Percentiles rank a stretch among this genome's conserved stretches.
These are phyloP conservation scores for Paraphoma sp. DNA, from an alignment of 2,329 filamentous ascomycete species.

Conservation along the genomic window DNA sequence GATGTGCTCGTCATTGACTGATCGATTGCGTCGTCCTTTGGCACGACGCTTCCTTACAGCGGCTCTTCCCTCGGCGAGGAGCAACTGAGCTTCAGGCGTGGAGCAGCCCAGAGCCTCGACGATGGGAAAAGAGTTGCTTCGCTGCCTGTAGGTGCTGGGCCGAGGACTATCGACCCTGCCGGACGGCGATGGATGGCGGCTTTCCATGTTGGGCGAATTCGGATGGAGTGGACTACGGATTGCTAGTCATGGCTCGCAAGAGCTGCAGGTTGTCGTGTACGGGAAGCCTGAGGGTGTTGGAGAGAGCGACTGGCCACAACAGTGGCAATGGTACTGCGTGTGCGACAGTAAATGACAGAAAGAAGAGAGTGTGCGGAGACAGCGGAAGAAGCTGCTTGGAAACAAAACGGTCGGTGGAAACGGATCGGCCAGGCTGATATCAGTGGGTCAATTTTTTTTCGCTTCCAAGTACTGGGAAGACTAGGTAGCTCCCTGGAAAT, in stretches of 20 bases:
- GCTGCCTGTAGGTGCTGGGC: slow-evolving; percentile 32
- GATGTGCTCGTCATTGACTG: slow-evolving; percentile 22
- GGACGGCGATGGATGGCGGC: slow-evolving; percentile 31
- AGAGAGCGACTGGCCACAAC: neutral
- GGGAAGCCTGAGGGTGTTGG: neutral
- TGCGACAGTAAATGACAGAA: slow-evolving; percentile 23
- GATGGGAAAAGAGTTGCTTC: slow-evolving; percentile 46
- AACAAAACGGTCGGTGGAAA: slow-evolving; percentile 30
- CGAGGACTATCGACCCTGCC: slow-evolving; percentile 25
- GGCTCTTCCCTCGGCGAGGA: slow-evolving; percentile 44
- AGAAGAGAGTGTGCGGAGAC: slow-evolving; percentile 6
- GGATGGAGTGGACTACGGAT: slow-evolving; percentile 21
- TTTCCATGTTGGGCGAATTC: slow-evolving; percentile 31
- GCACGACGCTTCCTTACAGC: slow-evolving; percentile 39
- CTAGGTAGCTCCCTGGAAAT: slow-evolving; percentile 28
- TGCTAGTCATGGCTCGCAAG: slow-evolving; percentile 30
- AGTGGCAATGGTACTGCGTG: neutral
- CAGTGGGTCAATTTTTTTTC: slow-evolving; percentile 29
- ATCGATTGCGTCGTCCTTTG: slow-evolving; percentile 29
- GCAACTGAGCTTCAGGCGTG: slow-evolving; percentile 42
- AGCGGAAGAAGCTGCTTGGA: slow-evolving; percentile 21
- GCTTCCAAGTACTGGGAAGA: slow-evolving; percentile 21
- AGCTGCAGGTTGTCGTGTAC: slow-evolving; percentile 20
- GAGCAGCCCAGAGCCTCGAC: slow-evolving; percentile 44
- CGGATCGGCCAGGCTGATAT: slow-evolving; percentile 32